A percentile compares a stretch with the other conserved stretches of the same genome.
Conservation (phyloP, 2,329 filamentous ascomycete genomes). For the Ceratocystis cacaofunesta region DNA sequence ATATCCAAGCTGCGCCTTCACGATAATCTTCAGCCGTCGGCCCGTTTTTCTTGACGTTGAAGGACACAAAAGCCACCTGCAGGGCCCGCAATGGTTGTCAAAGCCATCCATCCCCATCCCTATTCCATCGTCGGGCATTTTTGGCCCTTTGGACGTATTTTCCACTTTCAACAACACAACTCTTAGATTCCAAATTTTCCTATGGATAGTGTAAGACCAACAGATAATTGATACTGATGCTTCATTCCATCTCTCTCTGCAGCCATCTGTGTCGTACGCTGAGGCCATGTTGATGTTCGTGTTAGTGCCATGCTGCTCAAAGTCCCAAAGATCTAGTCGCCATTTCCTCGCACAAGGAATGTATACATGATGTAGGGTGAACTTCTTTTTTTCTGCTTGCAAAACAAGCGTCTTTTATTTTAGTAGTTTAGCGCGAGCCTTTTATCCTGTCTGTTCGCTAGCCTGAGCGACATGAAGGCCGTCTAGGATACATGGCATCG, state of each 20-base stretch:
- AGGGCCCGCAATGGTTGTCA: neutral
- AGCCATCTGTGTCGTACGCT: neutral
- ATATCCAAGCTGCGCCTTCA: neutral
- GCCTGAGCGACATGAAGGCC: neutral
- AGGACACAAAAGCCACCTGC: neutral
- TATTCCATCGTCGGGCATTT: neutral
- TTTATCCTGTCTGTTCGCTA: neutral
- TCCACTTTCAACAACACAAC: neutral
- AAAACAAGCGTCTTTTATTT: neutral
- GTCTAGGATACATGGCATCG: neutral
- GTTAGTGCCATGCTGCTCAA: neutral
- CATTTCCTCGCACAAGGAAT: neutral
- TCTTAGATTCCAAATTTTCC: neutral
- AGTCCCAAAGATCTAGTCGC: neutral
- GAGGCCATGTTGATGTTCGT: neutral
- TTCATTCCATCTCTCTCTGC: neutral
- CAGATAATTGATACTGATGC: neutral
- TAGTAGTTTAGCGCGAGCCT: neutral
- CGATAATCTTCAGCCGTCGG: neutral
- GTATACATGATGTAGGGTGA: neutral
- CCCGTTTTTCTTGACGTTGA: neutral
- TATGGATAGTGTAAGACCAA: neutral
- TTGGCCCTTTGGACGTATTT: neutral
- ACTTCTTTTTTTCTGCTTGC: neutral
- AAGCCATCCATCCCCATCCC: neutral